These are phyloP conservation scores for Psilocybe tampanensis DNA, from an alignment of 768 basidiomycete species.

Conservation along the genomic window DNA sequence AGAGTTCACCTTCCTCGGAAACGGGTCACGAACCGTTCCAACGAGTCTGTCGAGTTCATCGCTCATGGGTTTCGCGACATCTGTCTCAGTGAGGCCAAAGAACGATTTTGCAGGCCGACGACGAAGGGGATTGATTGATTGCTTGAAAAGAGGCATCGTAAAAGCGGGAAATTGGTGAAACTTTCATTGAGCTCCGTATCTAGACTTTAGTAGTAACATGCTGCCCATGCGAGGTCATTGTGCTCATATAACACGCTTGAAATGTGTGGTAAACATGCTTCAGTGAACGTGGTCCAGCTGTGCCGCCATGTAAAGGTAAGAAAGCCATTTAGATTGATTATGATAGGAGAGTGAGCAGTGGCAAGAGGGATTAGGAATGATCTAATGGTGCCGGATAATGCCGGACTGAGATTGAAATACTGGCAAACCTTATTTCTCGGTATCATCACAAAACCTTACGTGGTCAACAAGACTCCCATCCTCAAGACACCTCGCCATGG, in stretches of 20 bases:
- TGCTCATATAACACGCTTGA: background rate
- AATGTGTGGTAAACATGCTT: background rate
- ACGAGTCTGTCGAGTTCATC: conserved; percentile 73
- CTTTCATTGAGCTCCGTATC: conserved; percentile 1
- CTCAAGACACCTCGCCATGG: conserved; percentile 80
- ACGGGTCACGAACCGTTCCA: conserved; percentile 56
- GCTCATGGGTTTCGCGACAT: conserved; percentile 61
- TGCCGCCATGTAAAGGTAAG: no score
- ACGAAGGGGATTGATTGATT: conserved; percentile 36
- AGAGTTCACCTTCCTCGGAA: conserved; percentile 54
- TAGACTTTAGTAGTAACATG: conserved; percentile 4
- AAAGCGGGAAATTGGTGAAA: background rate
- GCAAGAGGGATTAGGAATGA: background rate
- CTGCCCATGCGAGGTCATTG: conserved; percentile 5
- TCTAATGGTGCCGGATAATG: conserved; percentile 21
- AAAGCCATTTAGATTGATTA: background rate
- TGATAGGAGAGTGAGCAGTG: no score
- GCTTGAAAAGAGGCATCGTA: conserved; percentile 40
- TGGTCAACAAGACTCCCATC: conserved; percentile 50
- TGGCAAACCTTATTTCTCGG: conserved; percentile 43
- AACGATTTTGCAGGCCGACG: conserved; percentile 43
- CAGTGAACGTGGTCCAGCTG: no score
- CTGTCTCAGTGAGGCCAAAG: conserved; percentile 43
- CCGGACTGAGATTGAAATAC: conserved; percentile 40
- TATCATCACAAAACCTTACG: conserved; percentile 58